Percentiles rank a stretch among this genome's conserved stretches.
Evolutionary conservation across 2,329 filamentous ascomycete species (phyloP).

Genomic region (Alternaria ethzedia): DNA sequence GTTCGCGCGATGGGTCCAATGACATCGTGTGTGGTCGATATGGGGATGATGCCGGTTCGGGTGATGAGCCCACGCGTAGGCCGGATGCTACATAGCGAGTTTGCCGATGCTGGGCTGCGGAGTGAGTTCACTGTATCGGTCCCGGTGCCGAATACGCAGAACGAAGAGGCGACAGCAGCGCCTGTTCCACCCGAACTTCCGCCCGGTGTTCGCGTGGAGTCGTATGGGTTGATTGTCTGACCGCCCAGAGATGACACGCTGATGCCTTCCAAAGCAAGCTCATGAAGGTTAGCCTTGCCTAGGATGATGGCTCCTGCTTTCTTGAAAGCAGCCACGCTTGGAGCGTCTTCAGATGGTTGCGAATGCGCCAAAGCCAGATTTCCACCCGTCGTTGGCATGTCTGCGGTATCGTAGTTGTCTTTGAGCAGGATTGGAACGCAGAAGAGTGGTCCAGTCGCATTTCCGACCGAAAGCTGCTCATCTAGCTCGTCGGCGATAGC

Average conservation of each 20-base stretch:
- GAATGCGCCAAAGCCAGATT: slow-evolving; percentile 58
- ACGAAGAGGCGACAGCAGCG: slow-evolving; percentile 63
- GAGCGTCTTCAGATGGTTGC: slow-evolving; percentile 57
- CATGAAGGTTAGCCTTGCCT: slow-evolving; percentile 66
- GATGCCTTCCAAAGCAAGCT: slow-evolving; percentile 68
- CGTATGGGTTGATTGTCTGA: slow-evolving; percentile 71
- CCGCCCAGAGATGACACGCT: slow-evolving; percentile 68
- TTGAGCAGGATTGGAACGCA: slow-evolving; percentile 69
- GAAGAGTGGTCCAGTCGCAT: slow-evolving; percentile 61
- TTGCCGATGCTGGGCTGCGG: slow-evolving; percentile 65
- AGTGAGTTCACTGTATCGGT: slow-evolving; percentile 69
- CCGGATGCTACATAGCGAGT: slow-evolving; percentile 65
- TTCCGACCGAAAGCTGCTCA: slow-evolving; percentile 52
- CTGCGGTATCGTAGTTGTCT: slow-evolving; percentile 66
- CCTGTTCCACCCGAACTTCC: slow-evolving; percentile 69
- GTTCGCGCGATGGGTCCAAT: slow-evolving; percentile 62
- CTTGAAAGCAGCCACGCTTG: slow-evolving; percentile 57
- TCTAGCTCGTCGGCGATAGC: slow-evolving; percentile 60
- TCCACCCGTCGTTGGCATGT: slow-evolving; percentile 65
- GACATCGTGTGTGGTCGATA: slow-evolving; percentile 64
- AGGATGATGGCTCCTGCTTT: slow-evolving; percentile 62
- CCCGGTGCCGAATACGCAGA: slow-evolving; percentile 65
- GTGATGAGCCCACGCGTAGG: slow-evolving; percentile 63
- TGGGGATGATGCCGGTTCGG: slow-evolving; percentile 60
- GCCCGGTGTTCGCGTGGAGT: slow-evolving; percentile 67